Conservation (phyloP, 129 eudicot genomes). For the Ambrosia trifida region DNA sequence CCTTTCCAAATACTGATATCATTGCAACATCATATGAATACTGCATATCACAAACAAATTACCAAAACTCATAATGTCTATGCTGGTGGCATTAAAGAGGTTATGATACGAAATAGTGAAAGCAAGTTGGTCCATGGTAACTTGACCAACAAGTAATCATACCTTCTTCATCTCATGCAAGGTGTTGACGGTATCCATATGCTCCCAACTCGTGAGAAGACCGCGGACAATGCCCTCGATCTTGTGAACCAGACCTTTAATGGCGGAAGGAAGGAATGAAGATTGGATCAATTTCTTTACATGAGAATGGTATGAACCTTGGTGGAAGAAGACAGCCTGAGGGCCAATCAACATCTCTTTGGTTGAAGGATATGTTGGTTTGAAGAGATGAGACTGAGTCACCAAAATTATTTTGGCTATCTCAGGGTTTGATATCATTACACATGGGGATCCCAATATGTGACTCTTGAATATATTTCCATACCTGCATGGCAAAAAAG, state of each 20-base stretch:
- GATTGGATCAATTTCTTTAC: slow-evolving; percentile 66
- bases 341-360: slow-evolving; percentile 79
- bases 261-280: slow-evolving; percentile 57
- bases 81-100: too few species aligned
- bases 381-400: slow-evolving; percentile 71
- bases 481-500: slow-evolving; percentile 44
- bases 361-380: slow-evolving; percentile 88
- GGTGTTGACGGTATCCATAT: slow-evolving; percentile 43
- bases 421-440: slow-evolving; percentile 92
- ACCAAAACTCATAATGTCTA: not conserved
- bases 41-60: slow-evolving; percentile 25
- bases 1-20: slow-evolving; percentile 59
- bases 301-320: slow-evolving; percentile 68
- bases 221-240: slow-evolving; percentile 54
- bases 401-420: slow-evolving; percentile 64
- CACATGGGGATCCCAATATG: slow-evolving; percentile 93
- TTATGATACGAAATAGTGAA: too few species aligned
- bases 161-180: slow-evolving; percentile 86
- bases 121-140: not conserved
- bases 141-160: slow-evolving; percentile 8
- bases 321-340: slow-evolving; percentile 79
- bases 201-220: slow-evolving; percentile 49
- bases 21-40: slow-evolving; percentile 85
- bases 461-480: slow-evolving; percentile 79
- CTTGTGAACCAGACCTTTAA: slow-evolving; percentile 38